Percentiles rank a stretch among this genome's conserved stretches.
Conservation (phyloP, 352 stramenopile species). For the Phytopythium cucurbitacearum region DNA sequence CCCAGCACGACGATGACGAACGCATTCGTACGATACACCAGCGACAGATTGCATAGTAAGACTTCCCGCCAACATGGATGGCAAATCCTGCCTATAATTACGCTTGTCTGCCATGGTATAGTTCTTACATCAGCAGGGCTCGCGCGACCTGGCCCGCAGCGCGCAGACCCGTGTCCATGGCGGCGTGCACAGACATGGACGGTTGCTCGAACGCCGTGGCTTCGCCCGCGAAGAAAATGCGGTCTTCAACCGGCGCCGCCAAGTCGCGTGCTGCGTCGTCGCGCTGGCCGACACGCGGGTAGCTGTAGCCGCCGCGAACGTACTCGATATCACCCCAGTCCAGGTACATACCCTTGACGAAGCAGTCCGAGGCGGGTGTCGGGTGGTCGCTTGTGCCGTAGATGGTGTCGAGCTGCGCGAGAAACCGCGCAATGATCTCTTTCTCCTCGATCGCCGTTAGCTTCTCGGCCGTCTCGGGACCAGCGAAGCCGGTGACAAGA, state of each 20-base stretch:
- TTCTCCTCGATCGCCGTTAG: slow-evolving; percentile 36
- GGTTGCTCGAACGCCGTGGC: slow-evolving; percentile 79
- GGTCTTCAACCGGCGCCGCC: slow-evolving; percentile 48
- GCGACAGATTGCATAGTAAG: too few relatives aligned
- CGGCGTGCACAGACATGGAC: slow-evolving; percentile 79
- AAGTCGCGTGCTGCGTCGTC: slow-evolving; percentile 58
- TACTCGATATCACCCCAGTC: slow-evolving; percentile 73
- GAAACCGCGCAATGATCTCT: slow-evolving; percentile 58
- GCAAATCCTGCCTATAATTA: too few relatives aligned
- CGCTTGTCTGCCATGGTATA: too few relatives aligned
- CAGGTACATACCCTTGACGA: slow-evolving; percentile 74
- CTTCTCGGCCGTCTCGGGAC: slow-evolving; percentile 57
- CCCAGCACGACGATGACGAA: too few relatives aligned
- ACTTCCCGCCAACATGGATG: too few relatives aligned
- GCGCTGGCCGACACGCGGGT: slow-evolving; percentile 62
- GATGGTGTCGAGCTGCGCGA: slow-evolving; percentile 73
- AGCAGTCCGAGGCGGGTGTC: slow-evolving; percentile 47
- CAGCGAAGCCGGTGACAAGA: slow-evolving; percentile 70
- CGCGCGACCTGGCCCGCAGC: slow-evolving; percentile 44
- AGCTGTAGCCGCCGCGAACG: slow-evolving; percentile 71
- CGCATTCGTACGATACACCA: too few relatives aligned
- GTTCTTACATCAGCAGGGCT: slow-evolving; percentile 21
- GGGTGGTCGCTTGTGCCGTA: slow-evolving; percentile 58
- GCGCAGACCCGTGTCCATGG: slow-evolving; percentile 74
- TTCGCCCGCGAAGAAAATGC: slow-evolving; percentile 80